phyloP scores from a whole-genome alignment of 2,329 filamentous ascomycete genomes.

The Fusarium torulosum region DNA sequence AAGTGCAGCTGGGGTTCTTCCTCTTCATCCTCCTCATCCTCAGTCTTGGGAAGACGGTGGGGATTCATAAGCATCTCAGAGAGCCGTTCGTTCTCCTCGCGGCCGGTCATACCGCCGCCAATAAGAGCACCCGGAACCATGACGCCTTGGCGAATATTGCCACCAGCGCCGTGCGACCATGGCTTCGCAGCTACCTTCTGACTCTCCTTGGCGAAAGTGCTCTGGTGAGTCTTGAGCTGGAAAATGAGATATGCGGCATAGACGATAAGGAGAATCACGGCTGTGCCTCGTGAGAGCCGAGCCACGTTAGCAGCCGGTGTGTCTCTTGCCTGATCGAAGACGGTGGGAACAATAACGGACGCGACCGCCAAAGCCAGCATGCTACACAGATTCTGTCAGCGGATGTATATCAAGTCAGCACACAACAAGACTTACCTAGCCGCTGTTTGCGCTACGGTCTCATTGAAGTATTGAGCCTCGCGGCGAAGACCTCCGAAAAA shows the following conservation, averaged over 20 bases:
- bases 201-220: slow-evolving; percentile 83
- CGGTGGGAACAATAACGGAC: slow-evolving; percentile 88
- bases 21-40: slow-evolving; percentile 70
- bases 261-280: slow-evolving; percentile 84
- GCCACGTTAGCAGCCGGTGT: slow-evolving; percentile 65
- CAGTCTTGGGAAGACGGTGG: slow-evolving; percentile 53
- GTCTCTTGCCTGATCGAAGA: slow-evolving; percentile 72
- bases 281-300: slow-evolving; percentile 76
- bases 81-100: slow-evolving; percentile 59
- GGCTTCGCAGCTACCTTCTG: slow-evolving; percentile 78
- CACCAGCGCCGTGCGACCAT: slow-evolving; percentile 53
- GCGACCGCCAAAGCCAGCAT: slow-evolving; percentile 83
- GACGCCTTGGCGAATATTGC: slow-evolving; percentile 57
- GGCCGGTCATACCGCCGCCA: slow-evolving; percentile 51
- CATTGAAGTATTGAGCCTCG: slow-evolving; percentile 89
- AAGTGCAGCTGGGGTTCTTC: slow-evolving; percentile 82
- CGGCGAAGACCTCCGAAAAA: slow-evolving; percentile 87
- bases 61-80: slow-evolving; percentile 60
- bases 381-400: slow-evolving; percentile 5
- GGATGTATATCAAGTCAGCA: neutral
- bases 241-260: slow-evolving; percentile 90
- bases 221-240: slow-evolving; percentile 87
- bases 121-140: slow-evolving; percentile 57
- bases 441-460: slow-evolving; percentile 90
- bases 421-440: slow-evolving; percentile 63